A percentile compares a stretch with the other conserved stretches of the same genome.
Conservation (phyloP, 176 grass and related monocot species). For the Melocanna baccifera region DNA sequence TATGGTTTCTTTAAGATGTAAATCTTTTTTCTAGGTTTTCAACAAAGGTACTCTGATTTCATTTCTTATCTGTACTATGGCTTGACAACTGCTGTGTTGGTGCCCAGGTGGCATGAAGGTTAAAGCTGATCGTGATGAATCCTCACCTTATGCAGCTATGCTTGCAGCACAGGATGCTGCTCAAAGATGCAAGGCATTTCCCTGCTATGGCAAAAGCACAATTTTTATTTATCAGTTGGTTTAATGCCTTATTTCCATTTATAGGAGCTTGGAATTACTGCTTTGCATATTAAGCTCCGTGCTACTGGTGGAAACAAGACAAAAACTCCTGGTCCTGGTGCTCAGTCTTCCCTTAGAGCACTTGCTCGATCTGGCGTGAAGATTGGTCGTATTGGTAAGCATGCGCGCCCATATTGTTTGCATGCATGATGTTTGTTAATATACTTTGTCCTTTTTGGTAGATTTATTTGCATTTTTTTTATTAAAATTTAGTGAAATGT, state of each 20-base stretch:
- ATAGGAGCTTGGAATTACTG: slow-evolving; percentile 49
- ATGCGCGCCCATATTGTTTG: not conserved
- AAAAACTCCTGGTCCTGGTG: slow-evolving; percentile 46
- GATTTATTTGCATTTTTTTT: not conserved
- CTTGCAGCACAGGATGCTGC: slow-evolving; percentile 64
- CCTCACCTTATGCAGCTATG: slow-evolving; percentile 65
- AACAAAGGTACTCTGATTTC: not conserved
- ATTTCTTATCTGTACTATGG: not conserved
- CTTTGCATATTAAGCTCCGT: slow-evolving; percentile 52
- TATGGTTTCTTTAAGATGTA: not conserved
- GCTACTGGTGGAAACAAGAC: slow-evolving; percentile 64
- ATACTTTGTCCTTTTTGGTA: not conserved
- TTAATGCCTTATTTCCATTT: not conserved
- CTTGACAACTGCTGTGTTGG: not conserved
- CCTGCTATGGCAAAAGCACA: not conserved
- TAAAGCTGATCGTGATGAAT: slow-evolving; percentile 64
- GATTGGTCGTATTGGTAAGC: slow-evolving; percentile 60
- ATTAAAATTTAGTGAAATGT: not conserved
- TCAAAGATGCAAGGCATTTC: slow-evolving; percentile 57
- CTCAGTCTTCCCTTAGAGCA: slow-evolving; percentile 49
- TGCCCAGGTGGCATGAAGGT: slow-evolving; percentile 52
- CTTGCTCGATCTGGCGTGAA: slow-evolving; percentile 57
- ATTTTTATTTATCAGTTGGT: not conserved
- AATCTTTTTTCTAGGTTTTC: not conserved
- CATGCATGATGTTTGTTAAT: not conserved